Evolutionary conservation across 1,139 yeast species (phyloP), one percentile per base, ranked within the genome.

Genomic region (Blastobotrys proliferans): DNA sequence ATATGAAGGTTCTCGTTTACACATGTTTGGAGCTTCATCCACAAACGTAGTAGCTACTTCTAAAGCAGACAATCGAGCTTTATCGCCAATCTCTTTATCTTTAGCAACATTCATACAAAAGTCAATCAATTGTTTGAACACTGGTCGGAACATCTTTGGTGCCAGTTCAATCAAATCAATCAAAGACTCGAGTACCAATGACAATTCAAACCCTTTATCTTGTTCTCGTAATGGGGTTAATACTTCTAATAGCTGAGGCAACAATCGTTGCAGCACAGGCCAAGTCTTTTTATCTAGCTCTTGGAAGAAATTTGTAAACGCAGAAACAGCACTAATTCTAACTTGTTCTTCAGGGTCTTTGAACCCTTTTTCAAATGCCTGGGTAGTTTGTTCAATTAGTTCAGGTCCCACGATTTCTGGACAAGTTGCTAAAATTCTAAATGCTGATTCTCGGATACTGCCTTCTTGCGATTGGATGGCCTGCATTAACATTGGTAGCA

Each of bases 1-100:
- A 62, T 87, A 92, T 6, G 77, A 68, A 6, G 83, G 75, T 51
- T 87, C 87, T 34, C 80, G 69, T 60, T 85, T 85, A 69, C 97
- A 90, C 98, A 92, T 92, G 40, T 81, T 80, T 33, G 98, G 98
- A 3, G 97, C 85, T 28, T 85, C 84, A 63, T 92, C 98, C 40
- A 94, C 81, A 61, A 92, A 92, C 0, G 94, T 82, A 2, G 95
- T 86, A 51, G 88, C 71, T 46, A 92, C 73, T 67, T 92, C 98
- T 51, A 92, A 70, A 13, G 96, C 92, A 1, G 94, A 83, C 59
- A 87, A 73, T 61, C 98, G 77, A 2, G 97, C 82, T 44, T 71
- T 68, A 19, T 86, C 73, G 32, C 87, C 97, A 56, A 88, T 69
- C 16, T 85, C 94, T 56, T 76, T 79, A 64, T 87, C 82, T 59